Base-by-base conservation (phyloP, 805 yeast genomes). In the Alloascoidea hylecoeti region DNA sequence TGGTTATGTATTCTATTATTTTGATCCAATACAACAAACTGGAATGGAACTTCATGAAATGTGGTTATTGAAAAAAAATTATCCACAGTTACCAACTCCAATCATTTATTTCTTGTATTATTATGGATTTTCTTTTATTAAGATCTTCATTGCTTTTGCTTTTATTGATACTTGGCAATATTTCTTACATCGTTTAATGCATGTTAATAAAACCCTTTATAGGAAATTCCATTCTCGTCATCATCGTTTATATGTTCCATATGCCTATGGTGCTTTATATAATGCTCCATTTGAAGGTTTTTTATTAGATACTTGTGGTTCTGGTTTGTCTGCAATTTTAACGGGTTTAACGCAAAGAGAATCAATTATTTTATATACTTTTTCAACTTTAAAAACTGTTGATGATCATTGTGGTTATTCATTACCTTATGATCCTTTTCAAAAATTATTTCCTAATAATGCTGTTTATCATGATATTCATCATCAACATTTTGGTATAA, bases 341-440 rank as follows among this genome's bases (percentile, higher is more conserved):
- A 69, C 81, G 1, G 64, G 68, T 2, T 63, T 92, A 44, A 61
- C 81, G 2, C 81, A 85, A 36, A 74, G 95, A 41, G 97, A 92
- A 60, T 63, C 78, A 37, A 62, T 81, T 16, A 46, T 80, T 9
- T 61, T 92, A 40, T 92, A 67, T 59, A 75, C 89, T 2, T 84
- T 92, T 55, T 84, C 96, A 13, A 92, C 98, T 2, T 58, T 92
- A 71, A 92, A 92, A 58, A 92, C 98, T 1, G 96, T 92, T 37
- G 97, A 92, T 56, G 98, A 92, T 57, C 98, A 92, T 60, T 92
- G 97, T 58, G 98, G 98, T n/a, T 92, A 89, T 57, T 75, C 88
- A 18, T 64, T 92, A 40, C 97, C 97, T 13, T 81, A 64, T 56
- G 98, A 92, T 57, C 75, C 88, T 16, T 81, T 92, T 68, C 98